Evolutionary conservation across 257 asterid genomes (phyloP), one percentile per base, ranked within the genome.

Genomic region (Solanum tarapatanum): DNA sequence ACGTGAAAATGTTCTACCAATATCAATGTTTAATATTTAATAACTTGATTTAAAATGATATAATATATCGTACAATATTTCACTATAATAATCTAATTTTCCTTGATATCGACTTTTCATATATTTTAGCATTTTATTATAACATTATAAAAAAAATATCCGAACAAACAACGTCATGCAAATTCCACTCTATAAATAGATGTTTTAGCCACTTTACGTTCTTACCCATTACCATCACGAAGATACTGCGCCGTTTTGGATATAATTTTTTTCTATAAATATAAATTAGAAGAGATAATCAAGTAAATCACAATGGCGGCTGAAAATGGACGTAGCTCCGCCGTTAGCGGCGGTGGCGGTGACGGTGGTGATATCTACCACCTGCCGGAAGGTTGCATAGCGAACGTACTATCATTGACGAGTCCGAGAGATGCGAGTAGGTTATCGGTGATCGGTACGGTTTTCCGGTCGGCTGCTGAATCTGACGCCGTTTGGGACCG

Each of bases 301-400:
- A 55, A 14, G 21, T 21, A 19, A 8, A 83, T 64, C 14, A 17
- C 35, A 33, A 94, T 91, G 94, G 93, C 91, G 91, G 90, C 83
- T 51, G 89, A 90, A 83, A 86, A 80, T 14, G 28, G 41, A 80
- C 11, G 11, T 62, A 86, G 39, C 58, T 68, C 88, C n/a, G 7
- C 9, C 32, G 39, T 19, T 5, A 17, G 17, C 39, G 4, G 32
- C 32, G 39, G 62, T 6, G 62, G 19, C 39, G 4, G 30, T 5
- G 9, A 17, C 4, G 39, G 37, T 30, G 76, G 66, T 39, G 90
- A 88, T 69, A 83, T 93, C 33, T 55, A 82, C 87, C 90, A 89
- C 7, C 88, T 96, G 37, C 98, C 99, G 5, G 98, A 96, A 89
- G 98, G 94, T 70, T 94, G 98, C 90, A 89, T 95, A 82, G 96